Conservation (phyloP, 2,329 filamentous ascomycete genomes). For the Rhytidhysteron rufulum region DNA sequence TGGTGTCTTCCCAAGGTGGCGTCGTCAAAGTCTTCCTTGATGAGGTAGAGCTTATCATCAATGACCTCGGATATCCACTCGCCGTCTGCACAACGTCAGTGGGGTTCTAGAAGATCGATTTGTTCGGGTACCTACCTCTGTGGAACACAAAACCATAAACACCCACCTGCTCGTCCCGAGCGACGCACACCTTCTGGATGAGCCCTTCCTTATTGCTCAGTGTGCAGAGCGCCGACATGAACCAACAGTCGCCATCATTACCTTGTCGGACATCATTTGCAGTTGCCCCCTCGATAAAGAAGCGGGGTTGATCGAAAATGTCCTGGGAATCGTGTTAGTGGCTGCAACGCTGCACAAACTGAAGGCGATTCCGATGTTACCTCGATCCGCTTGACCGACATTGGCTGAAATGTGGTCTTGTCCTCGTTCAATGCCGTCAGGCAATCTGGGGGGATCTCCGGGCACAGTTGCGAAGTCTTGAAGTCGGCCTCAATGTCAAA, state of each 20-base stretch:
- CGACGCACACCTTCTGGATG: slow-evolving; percentile 71
- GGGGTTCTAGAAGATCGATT: slow-evolving; percentile 3
- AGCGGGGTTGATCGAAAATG: slow-evolving; percentile 72
- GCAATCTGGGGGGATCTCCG: slow-evolving; percentile 43
- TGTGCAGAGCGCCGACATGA: slow-evolving; percentile 75
- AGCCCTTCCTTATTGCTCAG: slow-evolving; percentile 69
- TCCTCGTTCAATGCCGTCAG: slow-evolving; percentile 46
- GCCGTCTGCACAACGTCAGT: slow-evolving; percentile 55
- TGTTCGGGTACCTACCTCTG: slow-evolving; percentile 46
- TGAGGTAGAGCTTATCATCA: slow-evolving; percentile 85
- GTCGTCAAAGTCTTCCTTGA: slow-evolving; percentile 77
- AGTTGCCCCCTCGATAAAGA: slow-evolving; percentile 73
- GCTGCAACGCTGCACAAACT: slow-evolving; percentile 7
- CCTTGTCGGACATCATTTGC: slow-evolving; percentile 78
- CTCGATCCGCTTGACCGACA: slow-evolving; percentile 68
- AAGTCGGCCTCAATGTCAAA: slow-evolving; percentile 81
- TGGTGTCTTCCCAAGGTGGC: slow-evolving; percentile 67
- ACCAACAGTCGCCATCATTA: slow-evolving; percentile 78
- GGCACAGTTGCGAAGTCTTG: slow-evolving; percentile 43
- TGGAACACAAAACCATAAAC: slow-evolving; percentile 86
- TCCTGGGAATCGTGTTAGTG: slow-evolving; percentile 50
- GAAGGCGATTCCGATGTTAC: slow-evolving; percentile 29
- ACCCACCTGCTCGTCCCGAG: slow-evolving; percentile 66
- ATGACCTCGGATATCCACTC: slow-evolving; percentile 91
- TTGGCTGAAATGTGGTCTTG: slow-evolving; percentile 51